Base-by-base conservation (phyloP, 1,284 basidiomycete species). In the Malassezia japonica region DNA sequence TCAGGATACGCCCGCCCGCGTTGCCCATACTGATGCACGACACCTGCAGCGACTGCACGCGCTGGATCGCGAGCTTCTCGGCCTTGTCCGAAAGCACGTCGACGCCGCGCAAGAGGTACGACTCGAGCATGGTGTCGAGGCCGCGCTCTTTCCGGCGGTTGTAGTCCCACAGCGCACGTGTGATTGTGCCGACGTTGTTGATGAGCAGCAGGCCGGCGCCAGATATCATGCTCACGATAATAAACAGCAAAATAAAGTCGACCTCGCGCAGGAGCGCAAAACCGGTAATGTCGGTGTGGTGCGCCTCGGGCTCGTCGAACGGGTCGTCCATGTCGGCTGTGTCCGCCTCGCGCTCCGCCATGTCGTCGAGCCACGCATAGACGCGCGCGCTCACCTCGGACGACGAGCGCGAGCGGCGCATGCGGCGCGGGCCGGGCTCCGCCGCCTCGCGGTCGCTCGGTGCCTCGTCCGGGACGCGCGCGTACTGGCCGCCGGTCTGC, bases 161-260 rank as follows among this genome's bases (percentile, higher is more conserved):
- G 55, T 83, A 78, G 12, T 83, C 81, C 55, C 83, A 87, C 12
- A 95, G 77, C 0, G 86, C 86, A 67, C 87, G 83, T 0, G 89
- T 82, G 70, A 94, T 87, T 0, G 85, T 84, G n/a, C 89, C 89
- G 20, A 88, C 87, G 61, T 95, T 95, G 75, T 92, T 92, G 76
- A 94, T 94, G 65, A 86, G 91, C 83, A 90, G 87, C 27, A 95
- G 62, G 0, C 90, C 89, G 1, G 85, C 87, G 12, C 90, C 90
- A 55, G 83, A 83, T 53, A 92, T 86, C 38, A 88, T 75, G 0
- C 82, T 81, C 43, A 87, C 78, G 42, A 87, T 82, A 1, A 67
- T 58, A 57, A 85, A 86, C 16, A 90, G 70, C 5, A 89, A 68
- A 78, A 83, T 83, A 63, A 90, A 91, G 71, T 89, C 84, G 2